Base-by-base conservation (phyloP, 1,284 basidiomycete species). In the Thelephora terrestris region DNA sequence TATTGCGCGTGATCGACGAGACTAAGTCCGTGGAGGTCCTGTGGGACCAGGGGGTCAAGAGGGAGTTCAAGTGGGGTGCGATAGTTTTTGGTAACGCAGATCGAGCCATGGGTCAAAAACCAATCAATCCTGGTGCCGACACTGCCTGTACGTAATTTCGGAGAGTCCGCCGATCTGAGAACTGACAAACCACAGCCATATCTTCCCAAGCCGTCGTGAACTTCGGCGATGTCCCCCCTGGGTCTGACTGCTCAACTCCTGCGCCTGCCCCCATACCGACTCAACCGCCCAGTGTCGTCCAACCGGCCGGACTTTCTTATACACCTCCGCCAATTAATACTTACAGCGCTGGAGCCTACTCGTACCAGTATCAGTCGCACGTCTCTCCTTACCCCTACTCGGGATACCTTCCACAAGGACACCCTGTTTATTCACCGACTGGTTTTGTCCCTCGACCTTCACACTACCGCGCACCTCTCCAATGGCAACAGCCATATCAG, bases 21-120 rank as follows among this genome's bases (percentile, higher is more conserved):
- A 74, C 70, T 2, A 70, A 75, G 46, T 78, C 77, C 9, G 79
- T 91, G 1, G 80, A 86, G 57, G 87, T 92, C n/a, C 62, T 85
- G 1, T 89, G 86, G 84, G 85, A 87, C 57, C 71, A 78, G 27
- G 81, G 73, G 7, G 37, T 76, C 35, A 81, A 77, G 63, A 71
- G 76, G 48, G 84, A 86, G 59, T 85, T 89, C 60, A 87, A 85
- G 60, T 89, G 85, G 85, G 76, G 78, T 18, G 82, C 78, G 56
- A 76, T 89, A 17, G 72, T 88, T 16, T 83, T 85, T 50, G 83
- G 82, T 4, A 63, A 61, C 38, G 63, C 58, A 7, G 68, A 68
- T 9, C 57, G 73, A 42, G 71, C 73, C 20, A 73, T 85, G 14
- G 73, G 73, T 46, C 79, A 83, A 58, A 84, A 81, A 56, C 82